A percentile compares a stretch with the other conserved stretches of the same genome.
Conservation (phyloP, 73 alveolate genomes). For the Tetrahymena borealis region DNA sequence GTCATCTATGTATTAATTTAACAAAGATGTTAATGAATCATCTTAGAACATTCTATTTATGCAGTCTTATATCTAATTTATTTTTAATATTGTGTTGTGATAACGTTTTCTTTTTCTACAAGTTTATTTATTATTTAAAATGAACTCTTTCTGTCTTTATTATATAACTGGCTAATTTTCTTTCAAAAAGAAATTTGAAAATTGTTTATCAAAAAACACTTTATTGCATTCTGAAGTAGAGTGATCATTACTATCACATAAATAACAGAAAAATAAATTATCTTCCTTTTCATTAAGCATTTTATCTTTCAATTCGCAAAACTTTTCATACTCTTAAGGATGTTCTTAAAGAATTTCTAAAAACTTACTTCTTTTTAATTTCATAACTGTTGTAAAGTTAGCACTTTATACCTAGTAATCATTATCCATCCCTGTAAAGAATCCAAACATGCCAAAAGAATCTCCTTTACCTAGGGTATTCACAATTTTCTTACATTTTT, state of each 20-base stretch:
- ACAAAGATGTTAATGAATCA: neutral
- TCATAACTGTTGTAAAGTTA: neutral
- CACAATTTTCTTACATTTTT: neutral
- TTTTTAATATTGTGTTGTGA: neutral
- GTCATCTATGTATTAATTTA: neutral
- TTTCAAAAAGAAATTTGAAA: neutral
- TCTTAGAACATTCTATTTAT: neutral
- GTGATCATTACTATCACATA: neutral
- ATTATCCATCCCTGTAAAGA: neutral
- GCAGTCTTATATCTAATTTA: neutral
- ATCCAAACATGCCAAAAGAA: neutral
- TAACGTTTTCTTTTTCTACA: neutral
- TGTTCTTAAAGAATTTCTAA: neutral
- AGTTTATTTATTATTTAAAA: neutral
- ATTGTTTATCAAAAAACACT: neutral
- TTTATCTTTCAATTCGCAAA: neutral
- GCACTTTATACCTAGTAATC: neutral
- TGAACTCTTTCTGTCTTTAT: neutral
- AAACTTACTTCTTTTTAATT: neutral
- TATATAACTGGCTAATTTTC: neutral
- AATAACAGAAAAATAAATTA: neutral
- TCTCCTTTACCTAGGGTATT: neutral
- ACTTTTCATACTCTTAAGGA: neutral
- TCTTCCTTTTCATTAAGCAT: neutral
- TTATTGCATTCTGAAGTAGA: neutral